phyloP scores from a whole-genome alignment of 2,329 filamentous ascomycete species.

The Akanthomyces dipterigenus region DNA sequence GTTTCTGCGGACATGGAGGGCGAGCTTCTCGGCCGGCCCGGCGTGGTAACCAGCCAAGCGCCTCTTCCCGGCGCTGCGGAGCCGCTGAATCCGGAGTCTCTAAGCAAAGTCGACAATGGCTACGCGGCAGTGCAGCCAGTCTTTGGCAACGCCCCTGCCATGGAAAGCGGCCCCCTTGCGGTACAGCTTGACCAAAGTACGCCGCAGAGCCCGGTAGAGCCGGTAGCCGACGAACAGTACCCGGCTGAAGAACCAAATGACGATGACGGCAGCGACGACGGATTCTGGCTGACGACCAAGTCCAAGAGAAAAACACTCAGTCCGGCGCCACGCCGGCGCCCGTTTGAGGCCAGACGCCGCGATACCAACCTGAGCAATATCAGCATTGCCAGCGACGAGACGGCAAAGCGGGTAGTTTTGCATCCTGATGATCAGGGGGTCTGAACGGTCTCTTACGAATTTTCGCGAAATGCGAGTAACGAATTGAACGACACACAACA shows the following conservation, averaged over 20 bases:
- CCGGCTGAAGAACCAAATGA: conserved; percentile 34
- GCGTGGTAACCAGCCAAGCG: conserved; percentile 33
- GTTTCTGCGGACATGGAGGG: conserved; percentile 57
- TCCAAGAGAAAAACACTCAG: conserved; percentile 36
- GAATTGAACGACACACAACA: conserved; percentile 8
- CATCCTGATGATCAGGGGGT: conserved; percentile 24
- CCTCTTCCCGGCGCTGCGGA: conserved; percentile 46
- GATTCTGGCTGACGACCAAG: conserved; percentile 47
- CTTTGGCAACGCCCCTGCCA: conserved; percentile 25
- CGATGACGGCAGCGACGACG: conserved; percentile 48
- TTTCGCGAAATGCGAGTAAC: neutral
- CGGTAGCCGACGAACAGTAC: conserved; percentile 3
- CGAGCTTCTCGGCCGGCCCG: conserved; percentile 48
- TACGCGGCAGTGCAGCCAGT: conserved; percentile 41
- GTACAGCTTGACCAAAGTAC: conserved; percentile 22
- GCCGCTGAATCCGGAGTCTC: conserved; percentile 46
- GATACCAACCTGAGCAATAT: conserved; percentile 56
- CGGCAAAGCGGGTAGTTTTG: conserved; percentile 50
- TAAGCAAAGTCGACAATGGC: conserved; percentile 38
- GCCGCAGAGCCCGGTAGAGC: conserved; percentile 11
- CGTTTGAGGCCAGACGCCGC: conserved; percentile 39
- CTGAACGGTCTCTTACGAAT: neutral
- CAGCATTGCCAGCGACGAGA: conserved; percentile 56
- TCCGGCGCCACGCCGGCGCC: conserved; percentile 17
- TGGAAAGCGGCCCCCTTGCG: conserved; percentile 26